These are phyloP conservation scores for Globisporangium radiosum DNA, from an alignment of 352 stramenopile species.

Conservation along the genomic window DNA sequence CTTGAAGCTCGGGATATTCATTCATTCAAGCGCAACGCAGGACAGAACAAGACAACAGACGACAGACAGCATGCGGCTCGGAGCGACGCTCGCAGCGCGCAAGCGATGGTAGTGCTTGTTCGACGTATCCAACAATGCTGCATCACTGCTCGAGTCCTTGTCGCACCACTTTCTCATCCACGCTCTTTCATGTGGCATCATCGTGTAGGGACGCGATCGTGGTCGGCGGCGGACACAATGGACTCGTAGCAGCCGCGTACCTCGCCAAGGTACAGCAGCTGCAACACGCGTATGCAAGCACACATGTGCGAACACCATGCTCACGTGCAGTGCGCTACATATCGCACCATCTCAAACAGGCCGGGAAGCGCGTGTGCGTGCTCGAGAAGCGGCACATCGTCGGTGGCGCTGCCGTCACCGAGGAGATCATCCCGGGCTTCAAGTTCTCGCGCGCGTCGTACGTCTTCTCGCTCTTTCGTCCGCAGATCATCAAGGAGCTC, in stretches of 20 bases:
- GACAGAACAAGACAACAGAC: constrained; percentile 1
- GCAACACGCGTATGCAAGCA: background rate
- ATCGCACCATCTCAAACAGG: constrained; percentile 17
- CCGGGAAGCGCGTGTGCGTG: constrained; percentile 82
- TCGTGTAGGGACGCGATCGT: constrained; percentile 74
- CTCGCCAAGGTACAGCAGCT: constrained; percentile 57
- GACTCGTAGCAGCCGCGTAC: constrained; percentile 85
- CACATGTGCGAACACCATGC: background rate
- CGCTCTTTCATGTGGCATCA: background rate
- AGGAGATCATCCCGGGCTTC: constrained; percentile 89
- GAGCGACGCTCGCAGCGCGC: constrained; percentile 15
- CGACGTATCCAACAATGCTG: too few species aligned
- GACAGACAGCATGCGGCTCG: constrained; percentile 9
- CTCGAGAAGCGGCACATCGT: constrained; percentile 86
- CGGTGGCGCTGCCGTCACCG: constrained; percentile 84
- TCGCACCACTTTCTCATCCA: too few species aligned
- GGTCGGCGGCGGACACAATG: constrained; percentile 87
- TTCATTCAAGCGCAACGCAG: background rate
- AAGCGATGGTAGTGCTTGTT: constrained; percentile 30
- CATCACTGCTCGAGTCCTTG: too few species aligned
- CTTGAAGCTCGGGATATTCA: background rate
- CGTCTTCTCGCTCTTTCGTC: constrained; percentile 86
- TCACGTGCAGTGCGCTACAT: too few species aligned
- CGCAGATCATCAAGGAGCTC: constrained; percentile 86
- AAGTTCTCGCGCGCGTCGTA: constrained; percentile 90